Evolutionary conservation across 495 filamentous ascomycete species (phyloP), one percentile per base, ranked within the genome.

Genomic region (Xylaria venustula): DNA sequence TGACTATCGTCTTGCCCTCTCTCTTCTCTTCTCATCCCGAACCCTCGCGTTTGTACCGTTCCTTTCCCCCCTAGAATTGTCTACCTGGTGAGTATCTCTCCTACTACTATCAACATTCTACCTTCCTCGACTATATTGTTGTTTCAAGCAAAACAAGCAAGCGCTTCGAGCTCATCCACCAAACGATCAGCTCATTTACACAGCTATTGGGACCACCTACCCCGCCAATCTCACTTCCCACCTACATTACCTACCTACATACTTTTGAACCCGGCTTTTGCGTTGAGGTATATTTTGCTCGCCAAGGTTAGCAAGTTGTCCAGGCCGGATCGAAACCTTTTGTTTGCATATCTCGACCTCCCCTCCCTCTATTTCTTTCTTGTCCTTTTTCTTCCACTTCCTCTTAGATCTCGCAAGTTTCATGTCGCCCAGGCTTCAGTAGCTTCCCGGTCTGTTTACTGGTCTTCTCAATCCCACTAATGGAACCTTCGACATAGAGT

Each of bases 281-380:
- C 44, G 37, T 58, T 71, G 68, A 71, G 68, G 68, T 62, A 71
- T 71, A 68, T 71, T 61, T 61, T 53, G 23, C 57, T 32, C 30
- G 37, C 44, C 41, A 20, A 32, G 25, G 19, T 55, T 41, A 32
- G 61, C 40, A 62, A 62, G 60, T 14, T 30, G 44, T 37, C 26
- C 58, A 40, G 26, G 19, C 58, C 46, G 57, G 25, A 25, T 50
- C 68, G 68, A 71, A 63, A 57, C 47, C 61, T 64, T 62, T 68
- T 68, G 34, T 40, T 61, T 25, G 48, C 51, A 52, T 32, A 65
- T 66, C 46, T 23, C 55, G 12, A 26, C 42, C 59, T 25, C 40
- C 34, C 30, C 19, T 36, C 42, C 9, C 45, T 15, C 25, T 45
- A n/a, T 17, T 20, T 19, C 1, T 11, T 19, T 22, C 14, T 36